Base-by-base conservation (phyloP, 164 flowering plant species). In the Tetrastigma voinierianum region DNA sequence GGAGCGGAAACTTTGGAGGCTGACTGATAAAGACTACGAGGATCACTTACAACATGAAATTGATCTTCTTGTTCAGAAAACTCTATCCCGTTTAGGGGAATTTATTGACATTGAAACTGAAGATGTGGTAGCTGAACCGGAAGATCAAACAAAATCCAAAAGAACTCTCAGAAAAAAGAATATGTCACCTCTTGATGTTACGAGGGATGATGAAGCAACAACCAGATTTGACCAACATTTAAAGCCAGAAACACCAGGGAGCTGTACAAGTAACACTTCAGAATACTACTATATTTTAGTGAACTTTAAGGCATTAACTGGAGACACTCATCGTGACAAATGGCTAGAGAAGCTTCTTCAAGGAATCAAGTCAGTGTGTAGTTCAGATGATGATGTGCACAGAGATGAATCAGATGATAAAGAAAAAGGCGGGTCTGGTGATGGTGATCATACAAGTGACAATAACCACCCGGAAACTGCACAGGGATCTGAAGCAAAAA, bases 1-100 rank as follows among this genome's bases (percentile, higher is more conserved):
- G 23, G 84, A 83, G 61, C 72, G 49, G 71, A 90, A 82, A 74
- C 88, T 95, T 12, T 92, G 90, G 83, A 89, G 86, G 72, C 79
- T 95, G 11, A 92, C 97, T 60, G 98, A 95, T 72, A 92, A 89
- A 69, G 97, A 95, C 67, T 92, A 90, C 69, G 94, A 89, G 72
- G 96, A 94, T 46, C 72, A 65, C 51, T 87, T 84, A 57, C 98
- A 95, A 66, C 86, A 88, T 66, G 96, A 95, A 68, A 89, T 95
- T 67, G 91, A 95, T 78, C 84, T 87, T 67, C 94, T 95, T 62
- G 97, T 95, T 65, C 83, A 88, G 72, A 88, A 95, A 75, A 95
- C 98, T 51, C 59, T 72, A 17, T 68, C 81, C 21, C 79, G 88
- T 13, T 59, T 95, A 49, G 97, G 87, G 43, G 97, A 92, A 53